Evolutionary conservation across 2,329 filamentous ascomycete genomes (phyloP).

Genomic region (Akanthomyces dipterigenus): DNA sequence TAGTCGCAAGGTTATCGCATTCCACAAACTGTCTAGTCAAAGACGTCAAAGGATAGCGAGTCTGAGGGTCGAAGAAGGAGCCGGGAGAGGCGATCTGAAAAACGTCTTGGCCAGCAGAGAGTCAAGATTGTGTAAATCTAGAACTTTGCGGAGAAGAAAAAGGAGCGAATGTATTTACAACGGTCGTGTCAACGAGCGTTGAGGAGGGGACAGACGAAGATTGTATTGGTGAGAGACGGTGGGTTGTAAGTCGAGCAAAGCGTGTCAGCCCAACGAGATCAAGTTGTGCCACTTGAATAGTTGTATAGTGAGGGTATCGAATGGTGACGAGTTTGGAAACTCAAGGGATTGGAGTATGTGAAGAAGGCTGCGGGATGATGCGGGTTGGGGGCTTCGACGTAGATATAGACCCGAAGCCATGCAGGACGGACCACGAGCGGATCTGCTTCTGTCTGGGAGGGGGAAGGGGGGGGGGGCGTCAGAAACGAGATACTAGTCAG

Average conservation of each 20-base stretch:
- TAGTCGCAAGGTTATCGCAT: constrained; percentile 3
- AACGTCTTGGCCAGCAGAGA: not conserved
- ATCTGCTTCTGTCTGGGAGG: not conserved
- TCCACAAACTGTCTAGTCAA: not conserved
- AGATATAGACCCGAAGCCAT: constrained; percentile 12
- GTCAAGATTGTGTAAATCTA: not conserved
- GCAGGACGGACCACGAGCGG: constrained; percentile 10
- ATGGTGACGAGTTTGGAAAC: not conserved
- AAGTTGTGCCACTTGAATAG: not conserved
- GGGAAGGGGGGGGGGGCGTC: not conserved
- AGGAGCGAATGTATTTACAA: not conserved
- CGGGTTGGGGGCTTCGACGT: constrained; percentile 11
- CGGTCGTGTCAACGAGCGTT: not conserved
- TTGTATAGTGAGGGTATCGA: not conserved
- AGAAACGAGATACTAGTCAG: constrained; percentile 11
- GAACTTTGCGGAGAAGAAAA: not conserved
- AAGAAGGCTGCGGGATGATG: constrained; percentile 11
- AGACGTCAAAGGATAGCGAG: not conserved
- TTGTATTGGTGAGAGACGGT: not conserved
- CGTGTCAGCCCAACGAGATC: not conserved
- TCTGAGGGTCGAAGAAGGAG: not conserved
- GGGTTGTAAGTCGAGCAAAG: not conserved
- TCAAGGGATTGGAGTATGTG: not conserved
- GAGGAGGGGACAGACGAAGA: not conserved
- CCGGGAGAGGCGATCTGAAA: not conserved